phyloP scores from a whole-genome alignment of 2,329 filamentous ascomycete species.

The Cladosporium sp. region DNA sequence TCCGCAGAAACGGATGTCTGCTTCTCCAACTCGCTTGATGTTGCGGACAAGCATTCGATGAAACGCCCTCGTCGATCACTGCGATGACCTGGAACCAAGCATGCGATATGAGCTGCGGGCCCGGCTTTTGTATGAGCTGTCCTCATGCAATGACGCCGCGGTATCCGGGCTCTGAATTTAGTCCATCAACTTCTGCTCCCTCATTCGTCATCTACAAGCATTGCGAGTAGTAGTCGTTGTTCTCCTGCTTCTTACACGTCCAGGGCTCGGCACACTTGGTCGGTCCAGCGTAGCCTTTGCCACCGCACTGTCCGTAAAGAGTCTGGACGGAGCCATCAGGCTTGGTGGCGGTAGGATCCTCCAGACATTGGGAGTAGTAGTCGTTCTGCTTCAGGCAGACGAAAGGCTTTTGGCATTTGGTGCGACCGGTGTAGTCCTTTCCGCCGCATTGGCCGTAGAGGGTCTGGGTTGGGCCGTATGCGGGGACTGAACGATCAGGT shows the following conservation, averaged over 20 bases:
- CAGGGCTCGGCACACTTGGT: slow-evolving; percentile 40
- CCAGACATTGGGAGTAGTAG: slow-evolving; percentile 43
- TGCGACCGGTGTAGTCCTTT: slow-evolving; percentile 39
- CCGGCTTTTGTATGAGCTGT: background rate
- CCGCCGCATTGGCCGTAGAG: slow-evolving; percentile 41
- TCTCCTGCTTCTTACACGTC: slow-evolving; percentile 35
- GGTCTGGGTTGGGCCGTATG: slow-evolving; percentile 24
- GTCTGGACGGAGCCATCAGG: background rate
- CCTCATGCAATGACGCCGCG: background rate
- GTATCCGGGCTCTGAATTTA: background rate
- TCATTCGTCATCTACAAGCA: slow-evolving; percentile 29
- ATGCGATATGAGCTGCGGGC: background rate
- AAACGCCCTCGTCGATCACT: background rate
- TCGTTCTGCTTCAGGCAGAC: slow-evolving; percentile 39
- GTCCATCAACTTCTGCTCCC: background rate
- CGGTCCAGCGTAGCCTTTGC: slow-evolving; percentile 38
- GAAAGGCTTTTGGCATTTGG: slow-evolving; percentile 32
- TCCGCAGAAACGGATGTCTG: background rate
- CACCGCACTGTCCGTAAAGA: slow-evolving; percentile 39
- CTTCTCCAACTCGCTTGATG: background rate
- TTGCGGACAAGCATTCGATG: background rate
- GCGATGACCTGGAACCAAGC: background rate
- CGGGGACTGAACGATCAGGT: slow-evolving; percentile 8
- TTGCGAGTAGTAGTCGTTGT: slow-evolving; percentile 44
- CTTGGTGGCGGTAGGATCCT: slow-evolving; percentile 7